Evolutionary conservation across 495 filamentous ascomycete species (phyloP).

Genomic region (Podospora pseudoanserina): DNA sequence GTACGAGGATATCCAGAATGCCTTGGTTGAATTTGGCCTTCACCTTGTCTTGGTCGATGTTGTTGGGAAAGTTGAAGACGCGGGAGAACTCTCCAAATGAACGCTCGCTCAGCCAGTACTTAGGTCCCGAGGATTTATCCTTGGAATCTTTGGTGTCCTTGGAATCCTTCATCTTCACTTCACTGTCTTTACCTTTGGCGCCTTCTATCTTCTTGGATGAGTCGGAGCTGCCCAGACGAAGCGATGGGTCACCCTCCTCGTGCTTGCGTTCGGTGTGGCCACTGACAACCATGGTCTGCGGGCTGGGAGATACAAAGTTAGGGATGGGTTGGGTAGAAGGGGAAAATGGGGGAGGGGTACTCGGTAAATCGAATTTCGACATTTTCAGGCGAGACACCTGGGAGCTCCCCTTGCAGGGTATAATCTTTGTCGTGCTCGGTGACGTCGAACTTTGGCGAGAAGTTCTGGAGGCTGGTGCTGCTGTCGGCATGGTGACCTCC

Average conservation of each 20-base stretch:
- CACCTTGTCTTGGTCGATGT: conserved; percentile 77
- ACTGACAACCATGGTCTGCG: conserved; percentile 67
- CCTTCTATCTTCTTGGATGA: conserved; percentile 26
- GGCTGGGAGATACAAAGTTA: conserved; percentile 10
- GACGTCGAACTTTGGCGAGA: conserved; percentile 66
- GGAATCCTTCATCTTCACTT: conserved; percentile 3
- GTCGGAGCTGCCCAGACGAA: conserved; percentile 16
- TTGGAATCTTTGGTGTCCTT: conserved; percentile 9
- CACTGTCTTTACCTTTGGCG: conserved; percentile 11
- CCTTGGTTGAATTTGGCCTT: conserved; percentile 62
- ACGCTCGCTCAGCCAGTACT: conserved; percentile 83
- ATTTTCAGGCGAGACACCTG: conserved; percentile 75
- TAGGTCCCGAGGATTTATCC: conserved; percentile 30
- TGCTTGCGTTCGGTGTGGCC: conserved; percentile 62
- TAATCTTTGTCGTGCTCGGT: conserved; percentile 65
- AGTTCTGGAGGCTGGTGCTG: conserved; percentile 8
- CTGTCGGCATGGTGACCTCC: conserved; percentile 15
- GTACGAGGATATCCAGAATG: conserved; percentile 64
- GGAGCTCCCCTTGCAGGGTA: conserved; percentile 83
- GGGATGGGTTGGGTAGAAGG: too few relatives aligned
- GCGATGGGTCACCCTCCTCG: conserved; percentile 38
- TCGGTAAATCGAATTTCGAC: conserved; percentile 85
- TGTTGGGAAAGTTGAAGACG: conserved; percentile 71
- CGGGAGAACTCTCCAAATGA: conserved; percentile 75
- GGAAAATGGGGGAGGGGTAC: too few relatives aligned